Conservation (phyloP, 345 rosid species). For the Salix caprea region DNA sequence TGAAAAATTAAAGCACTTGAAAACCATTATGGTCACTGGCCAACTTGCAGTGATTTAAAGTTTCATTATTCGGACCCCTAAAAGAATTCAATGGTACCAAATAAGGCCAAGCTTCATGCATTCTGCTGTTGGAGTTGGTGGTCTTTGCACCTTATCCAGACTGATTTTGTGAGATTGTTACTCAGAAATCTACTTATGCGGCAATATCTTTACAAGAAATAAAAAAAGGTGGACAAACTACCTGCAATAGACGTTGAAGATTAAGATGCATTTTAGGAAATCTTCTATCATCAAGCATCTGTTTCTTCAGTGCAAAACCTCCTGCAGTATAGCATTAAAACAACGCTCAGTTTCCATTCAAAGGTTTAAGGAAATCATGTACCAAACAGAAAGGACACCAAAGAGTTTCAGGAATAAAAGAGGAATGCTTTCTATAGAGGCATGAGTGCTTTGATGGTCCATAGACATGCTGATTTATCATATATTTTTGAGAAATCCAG, state of each 20-base stretch:
- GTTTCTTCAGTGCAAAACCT: constrained; percentile 79
- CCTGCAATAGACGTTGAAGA: constrained; percentile 93
- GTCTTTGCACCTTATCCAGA: background rate
- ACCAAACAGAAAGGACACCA: background rate
- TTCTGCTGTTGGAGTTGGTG: background rate
- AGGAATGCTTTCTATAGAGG: background rate
- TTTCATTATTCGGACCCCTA: background rate
- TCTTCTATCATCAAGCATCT: constrained; percentile 87
- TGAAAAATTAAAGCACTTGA: background rate
- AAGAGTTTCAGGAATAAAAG: background rate
- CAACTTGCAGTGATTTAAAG: background rate
- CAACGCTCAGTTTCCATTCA: background rate
- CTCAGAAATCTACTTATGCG: background rate
- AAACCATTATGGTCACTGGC: background rate
- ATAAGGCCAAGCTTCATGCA: background rate
- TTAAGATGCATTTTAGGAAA: constrained; percentile 92
- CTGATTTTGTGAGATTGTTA: background rate
- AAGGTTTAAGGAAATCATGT: background rate
- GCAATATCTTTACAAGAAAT: background rate
- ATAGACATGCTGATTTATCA: background rate
- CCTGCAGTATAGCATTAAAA: constrained; percentile 37
- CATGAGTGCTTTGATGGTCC: background rate
- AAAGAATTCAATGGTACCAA: background rate
- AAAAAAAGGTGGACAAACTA: constrained; percentile 21
- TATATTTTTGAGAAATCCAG: background rate